Base-by-base conservation (phyloP, 306 rosid species). In the Hippophae gyantsensis region DNA sequence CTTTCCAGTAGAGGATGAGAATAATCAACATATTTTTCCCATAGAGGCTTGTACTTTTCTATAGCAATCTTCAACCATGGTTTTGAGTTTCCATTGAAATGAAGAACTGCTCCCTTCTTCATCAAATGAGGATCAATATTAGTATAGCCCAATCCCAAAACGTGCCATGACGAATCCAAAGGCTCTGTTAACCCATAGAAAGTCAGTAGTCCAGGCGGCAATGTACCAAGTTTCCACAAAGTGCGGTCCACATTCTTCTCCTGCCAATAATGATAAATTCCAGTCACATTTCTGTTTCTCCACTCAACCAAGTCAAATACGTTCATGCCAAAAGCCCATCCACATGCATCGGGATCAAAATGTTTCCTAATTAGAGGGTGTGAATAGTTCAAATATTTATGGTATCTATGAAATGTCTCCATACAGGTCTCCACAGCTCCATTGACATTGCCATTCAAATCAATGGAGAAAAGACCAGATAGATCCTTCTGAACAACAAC, bases 241-340 rank as follows among this genome's bases (percentile, higher is more conserved):
- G 94, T 85, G 53, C 96, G 69, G 63, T 89, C 96, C 0, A 81
- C 81, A 12, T 89, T 89, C 74, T 72, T 83, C 67, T 89, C 94
- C 72, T 89, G 96, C 96, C 96, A 85, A 66, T 85, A 83, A 72
- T 89, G 96, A 74, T 89, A 89, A 65, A 85, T 89, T 55, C 96
- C 94, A 5, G 96, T 89, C 18, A 89, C 96, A 66, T 89, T 89
- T 73, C 80, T 83, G 54, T 77, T 79, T 80, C 96, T 85, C 96
- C 96, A 89, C 75, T 85, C 77, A 61, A 85, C 94, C 79, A 89
- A 76, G 77, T 89, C 96, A 65, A 89, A 89, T 26, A 89, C 72
- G 67, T 89, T 89, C 96, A 89, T 89, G 61, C 96, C 96, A 66
- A 84, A 88, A 18, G 96, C 96, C 96, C 96, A 88, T 58, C 96